phyloP scores from a whole-genome alignment of 2,329 filamentous ascomycete species.

The Chalara sp. region DNA sequence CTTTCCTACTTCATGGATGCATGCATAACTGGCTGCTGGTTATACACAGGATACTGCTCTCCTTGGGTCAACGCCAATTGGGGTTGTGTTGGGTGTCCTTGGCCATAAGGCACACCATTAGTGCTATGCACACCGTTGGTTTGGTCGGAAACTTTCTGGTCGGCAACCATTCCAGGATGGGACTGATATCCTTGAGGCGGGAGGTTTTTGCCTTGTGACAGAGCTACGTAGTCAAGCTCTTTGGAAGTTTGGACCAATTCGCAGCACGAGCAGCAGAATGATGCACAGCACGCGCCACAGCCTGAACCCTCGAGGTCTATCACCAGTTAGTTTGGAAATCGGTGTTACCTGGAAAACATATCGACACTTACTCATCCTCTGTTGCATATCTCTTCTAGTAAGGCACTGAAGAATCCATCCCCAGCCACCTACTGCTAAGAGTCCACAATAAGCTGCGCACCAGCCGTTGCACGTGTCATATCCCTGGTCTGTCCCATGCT shows the following conservation, averaged over 20 bases:
- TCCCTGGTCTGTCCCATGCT: neutral
- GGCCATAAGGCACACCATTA: no score
- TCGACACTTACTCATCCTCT: constrained; percentile 1
- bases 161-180: no score
- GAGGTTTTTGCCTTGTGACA: no score
- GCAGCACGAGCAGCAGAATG: constrained; percentile 5
- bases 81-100: no score
- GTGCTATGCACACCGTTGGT: no score
- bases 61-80: no score
- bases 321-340: neutral
- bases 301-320: constrained; percentile 1
- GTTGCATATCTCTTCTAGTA: constrained; percentile 3
- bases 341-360: neutral
- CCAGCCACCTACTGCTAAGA: neutral
- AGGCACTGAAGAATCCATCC: constrained; percentile 4
- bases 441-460: constrained; percentile 1
- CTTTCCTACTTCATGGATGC: no score
- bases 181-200: no score
- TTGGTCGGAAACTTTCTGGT: no score
- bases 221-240: constrained; percentile 2
- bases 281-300: neutral
- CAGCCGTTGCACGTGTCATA: constrained; percentile 1
- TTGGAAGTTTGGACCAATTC: constrained; percentile 9
- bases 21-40: no score
- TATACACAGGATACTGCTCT: no score